Evolutionary conservation across 495 filamentous ascomycete species (phyloP).

Genomic region (Daldinia bambusicola): DNA sequence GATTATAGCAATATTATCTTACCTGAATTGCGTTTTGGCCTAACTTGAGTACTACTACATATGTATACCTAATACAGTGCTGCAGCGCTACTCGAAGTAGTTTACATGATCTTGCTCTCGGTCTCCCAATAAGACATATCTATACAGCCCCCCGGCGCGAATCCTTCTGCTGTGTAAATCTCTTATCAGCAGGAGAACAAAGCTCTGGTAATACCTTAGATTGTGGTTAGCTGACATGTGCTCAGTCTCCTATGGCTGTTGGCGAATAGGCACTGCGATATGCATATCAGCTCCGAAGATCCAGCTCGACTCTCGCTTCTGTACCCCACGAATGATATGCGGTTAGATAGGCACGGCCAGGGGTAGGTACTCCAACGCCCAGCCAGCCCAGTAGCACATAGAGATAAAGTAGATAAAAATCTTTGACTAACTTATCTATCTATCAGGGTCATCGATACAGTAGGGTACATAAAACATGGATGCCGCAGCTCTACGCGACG

Average conservation of each 20-base stretch:
- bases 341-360: neutral
- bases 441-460: constrained; percentile 16
- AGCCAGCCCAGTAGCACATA: neutral
- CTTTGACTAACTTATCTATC: constrained; percentile 32
- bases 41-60: too few relatives aligned
- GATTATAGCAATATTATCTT: neutral
- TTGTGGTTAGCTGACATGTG: constrained; percentile 7
- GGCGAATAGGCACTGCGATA: constrained; percentile 22
- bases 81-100: neutral
- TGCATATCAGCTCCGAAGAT: constrained; percentile 8
- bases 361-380: constrained; percentile 4
- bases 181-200: constrained; percentile 28
- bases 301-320: constrained; percentile 18
- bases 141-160: constrained; percentile 6
- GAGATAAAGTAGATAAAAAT: constrained; percentile 9
- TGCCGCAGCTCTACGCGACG: constrained; percentile 21
- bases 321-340: constrained; percentile 30
- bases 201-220: neutral
- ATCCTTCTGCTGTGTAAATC: constrained; percentile 13
- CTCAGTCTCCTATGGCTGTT: neutral
- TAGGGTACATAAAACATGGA: constrained; percentile 31
- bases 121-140: constrained; percentile 14
- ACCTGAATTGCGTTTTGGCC: neutral
- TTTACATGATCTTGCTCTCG: neutral
- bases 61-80: too few relatives aligned